These are phyloP conservation scores for Pholiota molesta DNA, from an alignment of 768 basidiomycete species.

Conservation along the genomic window DNA sequence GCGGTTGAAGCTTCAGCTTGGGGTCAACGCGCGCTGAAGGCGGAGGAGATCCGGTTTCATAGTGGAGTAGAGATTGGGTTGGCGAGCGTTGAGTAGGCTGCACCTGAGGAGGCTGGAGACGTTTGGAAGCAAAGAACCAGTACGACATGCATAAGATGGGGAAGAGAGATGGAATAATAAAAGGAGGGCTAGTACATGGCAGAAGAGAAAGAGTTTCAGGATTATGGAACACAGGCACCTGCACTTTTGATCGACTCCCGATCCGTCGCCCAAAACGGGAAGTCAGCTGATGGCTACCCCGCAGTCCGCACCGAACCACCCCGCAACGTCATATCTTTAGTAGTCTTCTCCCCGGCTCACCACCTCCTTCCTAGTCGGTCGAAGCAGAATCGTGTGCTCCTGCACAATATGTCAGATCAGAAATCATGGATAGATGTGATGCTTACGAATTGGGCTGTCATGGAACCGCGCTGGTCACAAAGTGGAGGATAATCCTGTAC, in stretches of 20 bases:
- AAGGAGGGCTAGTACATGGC: constrained; percentile 24
- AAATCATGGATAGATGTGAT: not conserved
- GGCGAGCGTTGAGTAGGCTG: constrained; percentile 31
- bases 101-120: constrained; percentile 14
- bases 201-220: constrained; percentile 26
- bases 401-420: constrained; percentile 28
- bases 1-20: constrained; percentile 60
- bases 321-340: constrained; percentile 36
- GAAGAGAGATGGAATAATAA: constrained; percentile 12
- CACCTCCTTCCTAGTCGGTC: constrained; percentile 84
- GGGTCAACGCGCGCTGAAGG: constrained; percentile 76
- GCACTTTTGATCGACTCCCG: constrained; percentile 16
- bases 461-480: constrained; percentile 79
- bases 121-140: constrained; percentile 27
- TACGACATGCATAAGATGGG: constrained; percentile 25
- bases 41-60: constrained; percentile 67
- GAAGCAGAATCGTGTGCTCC: constrained; percentile 86
- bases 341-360: constrained; percentile 87
- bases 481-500: constrained; percentile 94
- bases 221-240: constrained; percentile 23
- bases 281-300: constrained; percentile 27
- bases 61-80: constrained; percentile 48
- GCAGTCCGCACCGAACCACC: constrained; percentile 9
- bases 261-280: constrained; percentile 16
- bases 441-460: constrained; percentile 92